These are phyloP conservation scores for Alternaria conjuncta DNA, from an alignment of 2,329 filamentous ascomycete genomes.

Conservation along the genomic window DNA sequence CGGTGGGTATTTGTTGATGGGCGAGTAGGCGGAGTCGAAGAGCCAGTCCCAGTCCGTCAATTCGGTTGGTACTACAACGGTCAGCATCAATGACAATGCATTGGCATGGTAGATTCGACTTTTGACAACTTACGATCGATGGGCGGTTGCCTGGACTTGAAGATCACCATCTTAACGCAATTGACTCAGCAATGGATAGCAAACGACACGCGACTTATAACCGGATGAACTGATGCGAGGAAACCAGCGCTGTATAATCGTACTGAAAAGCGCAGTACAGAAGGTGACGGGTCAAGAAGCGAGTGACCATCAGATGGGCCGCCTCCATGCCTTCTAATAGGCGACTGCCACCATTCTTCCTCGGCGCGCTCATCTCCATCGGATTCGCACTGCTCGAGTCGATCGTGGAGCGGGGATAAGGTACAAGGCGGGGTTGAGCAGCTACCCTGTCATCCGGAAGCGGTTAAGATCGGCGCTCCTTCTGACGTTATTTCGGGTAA, in stretches of 20 bases:
- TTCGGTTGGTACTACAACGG: constrained; percentile 57
- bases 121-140: constrained; percentile 45
- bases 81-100: constrained; percentile 5
- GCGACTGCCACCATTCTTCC: constrained; percentile 14
- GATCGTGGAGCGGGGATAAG: constrained; percentile 37
- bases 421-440: constrained; percentile 26
- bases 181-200: background rate
- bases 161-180: constrained; percentile 45
- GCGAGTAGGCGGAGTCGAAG: constrained; percentile 63
- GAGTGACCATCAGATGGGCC: background rate
- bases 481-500: constrained; percentile 4
- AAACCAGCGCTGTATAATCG: background rate
- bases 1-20: constrained; percentile 50
- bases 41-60: constrained; percentile 68
- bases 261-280: background rate
- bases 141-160: constrained; percentile 53
- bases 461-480: constrained; percentile 11
- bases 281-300: background rate
- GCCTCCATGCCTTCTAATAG: background rate
- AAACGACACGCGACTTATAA: background rate
- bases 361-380: constrained; percentile 23
- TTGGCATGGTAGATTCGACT: background rate
- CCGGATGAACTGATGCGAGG: background rate
- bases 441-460: constrained; percentile 13
- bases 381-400: constrained; percentile 39